phyloP scores from a whole-genome alignment of 768 basidiomycete genomes.

The Cubamyces lactineus region DNA sequence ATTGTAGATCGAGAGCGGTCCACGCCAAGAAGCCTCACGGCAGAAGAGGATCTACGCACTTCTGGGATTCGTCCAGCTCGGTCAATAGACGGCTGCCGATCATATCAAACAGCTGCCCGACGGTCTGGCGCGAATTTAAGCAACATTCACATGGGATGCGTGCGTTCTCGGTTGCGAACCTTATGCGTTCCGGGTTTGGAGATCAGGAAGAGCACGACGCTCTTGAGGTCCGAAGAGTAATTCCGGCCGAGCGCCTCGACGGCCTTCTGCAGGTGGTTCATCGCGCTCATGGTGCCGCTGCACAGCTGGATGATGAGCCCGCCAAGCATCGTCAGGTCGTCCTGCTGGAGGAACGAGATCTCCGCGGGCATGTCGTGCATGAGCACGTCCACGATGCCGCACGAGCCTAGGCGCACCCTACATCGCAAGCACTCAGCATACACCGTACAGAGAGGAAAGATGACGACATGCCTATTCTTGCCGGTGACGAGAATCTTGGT shows the following conservation, averaged over 20 bases:
- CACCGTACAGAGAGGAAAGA: no score
- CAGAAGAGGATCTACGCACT: conserved; percentile 48
- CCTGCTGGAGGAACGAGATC: conserved; percentile 69
- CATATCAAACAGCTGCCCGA: conserved; percentile 82
- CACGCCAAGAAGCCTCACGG: neutral
- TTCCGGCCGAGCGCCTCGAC: conserved; percentile 71
- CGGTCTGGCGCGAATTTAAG: conserved; percentile 47
- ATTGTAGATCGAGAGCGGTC: neutral
- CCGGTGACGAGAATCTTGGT: conserved; percentile 89
- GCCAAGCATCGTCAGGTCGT: conserved; percentile 88
- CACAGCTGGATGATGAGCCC: conserved; percentile 80
- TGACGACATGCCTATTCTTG: conserved; percentile 71
- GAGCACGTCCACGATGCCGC: conserved; percentile 86
- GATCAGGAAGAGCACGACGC: conserved; percentile 73
- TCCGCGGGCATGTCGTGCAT: conserved; percentile 68
- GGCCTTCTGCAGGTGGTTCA: conserved; percentile 66
- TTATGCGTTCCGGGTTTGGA: conserved; percentile 71
- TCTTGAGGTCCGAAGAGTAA: conserved; percentile 85
- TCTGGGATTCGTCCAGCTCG: conserved; percentile 86
- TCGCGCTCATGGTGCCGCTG: conserved; percentile 64
- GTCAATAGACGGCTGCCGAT: conserved; percentile 67
- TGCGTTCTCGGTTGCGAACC: conserved; percentile 39
- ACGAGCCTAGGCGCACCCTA: conserved; percentile 85
- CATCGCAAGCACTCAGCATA: no score
- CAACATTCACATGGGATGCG: neutral